Percentiles rank a stretch among this genome's conserved stretches.
phyloP scores from a whole-genome alignment of 345 rosid species.

The Garcia nutans region DNA sequence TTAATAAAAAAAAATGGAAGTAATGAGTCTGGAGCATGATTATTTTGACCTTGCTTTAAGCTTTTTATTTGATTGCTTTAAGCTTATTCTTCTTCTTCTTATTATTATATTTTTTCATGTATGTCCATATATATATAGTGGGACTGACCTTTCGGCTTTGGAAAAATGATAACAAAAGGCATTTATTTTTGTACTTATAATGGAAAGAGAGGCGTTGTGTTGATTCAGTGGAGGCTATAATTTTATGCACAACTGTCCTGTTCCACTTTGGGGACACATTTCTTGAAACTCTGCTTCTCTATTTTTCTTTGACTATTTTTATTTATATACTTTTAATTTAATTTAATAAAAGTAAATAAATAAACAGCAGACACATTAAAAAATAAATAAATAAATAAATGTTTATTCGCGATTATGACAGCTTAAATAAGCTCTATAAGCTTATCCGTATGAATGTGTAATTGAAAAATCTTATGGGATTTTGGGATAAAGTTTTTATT shows the following conservation, averaged over 20 bases:
- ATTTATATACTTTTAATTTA: too few relatives aligned
- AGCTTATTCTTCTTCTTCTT: not conserved
- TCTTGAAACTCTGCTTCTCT: slow-evolving; percentile 15
- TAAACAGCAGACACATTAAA: not conserved
- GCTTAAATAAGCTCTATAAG: not conserved
- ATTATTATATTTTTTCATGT: too few relatives aligned
- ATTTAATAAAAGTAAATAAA: not conserved
- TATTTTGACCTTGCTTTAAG: slow-evolving; percentile 10
- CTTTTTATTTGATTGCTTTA: slow-evolving; percentile 6
- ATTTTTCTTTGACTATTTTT: slow-evolving; percentile 15
- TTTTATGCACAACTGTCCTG: slow-evolving; percentile 21
- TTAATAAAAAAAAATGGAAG: too few relatives aligned
- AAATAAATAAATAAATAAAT: not conserved
- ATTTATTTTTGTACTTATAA: not conserved
- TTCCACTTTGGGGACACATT: slow-evolving; percentile 33
- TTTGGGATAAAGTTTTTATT: not conserved
- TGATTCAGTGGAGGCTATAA: slow-evolving; percentile 6
- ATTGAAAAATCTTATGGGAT: too few relatives aligned
- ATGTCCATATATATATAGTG: not conserved
- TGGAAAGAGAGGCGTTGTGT: not conserved
- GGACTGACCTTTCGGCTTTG: slow-evolving; percentile 23
- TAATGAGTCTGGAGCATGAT: not conserved
- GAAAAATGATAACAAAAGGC: slow-evolving; percentile 3
- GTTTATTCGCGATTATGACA: slow-evolving; percentile 20
- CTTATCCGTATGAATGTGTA: too few relatives aligned